Evolutionary conservation across 1,139 yeast genomes (phyloP).

Genomic region (Diutina scorzettiae): DNA sequence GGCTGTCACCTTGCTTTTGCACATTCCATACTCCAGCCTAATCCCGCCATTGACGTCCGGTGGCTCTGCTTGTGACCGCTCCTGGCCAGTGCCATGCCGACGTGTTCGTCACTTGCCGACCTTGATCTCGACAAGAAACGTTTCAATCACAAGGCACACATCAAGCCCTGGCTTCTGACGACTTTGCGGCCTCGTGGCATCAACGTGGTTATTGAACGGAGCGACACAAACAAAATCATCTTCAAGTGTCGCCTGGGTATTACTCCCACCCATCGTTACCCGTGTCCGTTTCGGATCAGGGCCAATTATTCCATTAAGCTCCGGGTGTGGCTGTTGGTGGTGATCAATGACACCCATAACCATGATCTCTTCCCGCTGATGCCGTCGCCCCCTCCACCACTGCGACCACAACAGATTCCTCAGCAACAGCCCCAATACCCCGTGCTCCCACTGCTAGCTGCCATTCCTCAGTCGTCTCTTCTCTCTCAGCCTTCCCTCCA

Average conservation of each 20-base stretch:
- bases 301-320: slow-evolving; percentile 51
- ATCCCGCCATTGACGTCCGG: too few relatives aligned
- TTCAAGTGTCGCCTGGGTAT: slow-evolving; percentile 39
- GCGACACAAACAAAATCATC: slow-evolving; percentile 56
- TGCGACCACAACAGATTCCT: background rate
- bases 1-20: too few relatives aligned
- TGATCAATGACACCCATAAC: slow-evolving; percentile 44
- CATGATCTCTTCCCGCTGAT: slow-evolving; percentile 11
- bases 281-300: slow-evolving; percentile 58
- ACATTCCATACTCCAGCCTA: too few relatives aligned
- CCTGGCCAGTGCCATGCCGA: background rate
- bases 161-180: slow-evolving; percentile 56
- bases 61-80: too few relatives aligned
- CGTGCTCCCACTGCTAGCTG: background rate
- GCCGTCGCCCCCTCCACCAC: background rate
- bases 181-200: slow-evolving; percentile 39
- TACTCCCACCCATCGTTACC: slow-evolving; percentile 3
- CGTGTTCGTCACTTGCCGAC: slow-evolving; percentile 1
- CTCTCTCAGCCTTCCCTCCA: background rate
- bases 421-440: background rate
- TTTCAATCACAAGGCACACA: slow-evolving; percentile 11
- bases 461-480: background rate
- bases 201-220: slow-evolving; percentile 54
- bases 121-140: background rate
- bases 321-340: slow-evolving; percentile 48